phyloP scores from a whole-genome alignment of 768 basidiomycete genomes.

The Tylopilus plumbeoviolaceoides region DNA sequence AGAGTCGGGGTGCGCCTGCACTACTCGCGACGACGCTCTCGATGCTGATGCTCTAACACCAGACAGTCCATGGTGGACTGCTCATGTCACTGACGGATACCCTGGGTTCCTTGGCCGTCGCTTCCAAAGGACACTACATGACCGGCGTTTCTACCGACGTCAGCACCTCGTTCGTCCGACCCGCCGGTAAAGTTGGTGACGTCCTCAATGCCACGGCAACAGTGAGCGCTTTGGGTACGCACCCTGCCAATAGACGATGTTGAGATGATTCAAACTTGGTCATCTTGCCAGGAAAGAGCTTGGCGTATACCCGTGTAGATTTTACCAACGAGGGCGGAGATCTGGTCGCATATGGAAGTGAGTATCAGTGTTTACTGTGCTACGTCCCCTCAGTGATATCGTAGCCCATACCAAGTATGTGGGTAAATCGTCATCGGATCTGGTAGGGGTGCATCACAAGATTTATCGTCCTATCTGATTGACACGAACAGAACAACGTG shows the following conservation, averaged over 20 bases:
- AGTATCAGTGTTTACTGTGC: slow-evolving; percentile 21
- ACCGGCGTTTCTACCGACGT: slow-evolving; percentile 87
- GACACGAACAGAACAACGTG: slow-evolving; percentile 55
- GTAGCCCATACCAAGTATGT: slow-evolving; percentile 85
- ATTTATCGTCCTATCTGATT: neutral
- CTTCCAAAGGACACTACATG: slow-evolving; percentile 79
- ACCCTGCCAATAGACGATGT: neutral
- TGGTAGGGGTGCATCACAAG: slow-evolving; percentile 26
- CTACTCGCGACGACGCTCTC: neutral
- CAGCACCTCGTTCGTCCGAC: slow-evolving; percentile 71
- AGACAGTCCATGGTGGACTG: slow-evolving; percentile 76
- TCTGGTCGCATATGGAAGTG: slow-evolving; percentile 79
- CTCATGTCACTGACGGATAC: slow-evolving; percentile 82
- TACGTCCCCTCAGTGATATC: neutral
- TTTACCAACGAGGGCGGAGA: slow-evolving; percentile 63
- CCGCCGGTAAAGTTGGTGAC: slow-evolving; percentile 70
- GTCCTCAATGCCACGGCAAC: slow-evolving; percentile 58
- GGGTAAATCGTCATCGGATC: slow-evolving; percentile 55
- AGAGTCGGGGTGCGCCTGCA: slow-evolving; percentile 63
- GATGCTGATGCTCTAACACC: neutral
- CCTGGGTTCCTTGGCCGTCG: slow-evolving; percentile 79
- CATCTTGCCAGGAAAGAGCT: slow-evolving; percentile 54
- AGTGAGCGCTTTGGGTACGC: slow-evolving; percentile 64
- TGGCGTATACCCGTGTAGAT: slow-evolving; percentile 80
- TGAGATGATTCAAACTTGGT: neutral